Conservation (phyloP, 192 early-diverging fungal species). For the Phlyctochytrium bullatum region DNA sequence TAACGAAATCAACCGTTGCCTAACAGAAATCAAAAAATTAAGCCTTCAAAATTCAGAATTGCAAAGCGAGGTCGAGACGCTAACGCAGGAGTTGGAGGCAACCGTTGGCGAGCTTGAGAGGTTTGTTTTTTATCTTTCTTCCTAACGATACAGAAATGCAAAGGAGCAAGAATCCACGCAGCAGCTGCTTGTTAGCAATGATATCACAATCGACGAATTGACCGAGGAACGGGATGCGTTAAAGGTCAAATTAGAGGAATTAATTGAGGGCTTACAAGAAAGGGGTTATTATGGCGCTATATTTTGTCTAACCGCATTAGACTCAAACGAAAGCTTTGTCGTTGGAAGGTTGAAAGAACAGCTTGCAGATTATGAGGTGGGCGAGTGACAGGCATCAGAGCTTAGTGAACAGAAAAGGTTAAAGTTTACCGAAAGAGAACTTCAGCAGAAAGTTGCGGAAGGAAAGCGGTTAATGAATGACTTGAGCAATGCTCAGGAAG, state of each 20-base stretch:
- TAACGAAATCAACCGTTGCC: constrained; percentile 40
- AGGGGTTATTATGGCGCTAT: background rate
- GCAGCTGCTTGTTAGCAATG: constrained; percentile 25
- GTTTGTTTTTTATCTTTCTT: constrained; percentile 22
- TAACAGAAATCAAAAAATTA: constrained; percentile 44
- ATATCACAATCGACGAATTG: constrained; percentile 39
- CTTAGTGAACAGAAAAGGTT: too few relatives aligned
- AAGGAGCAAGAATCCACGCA: constrained; percentile 32
- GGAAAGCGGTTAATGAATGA: too few relatives aligned
- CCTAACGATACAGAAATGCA: constrained; percentile 31
- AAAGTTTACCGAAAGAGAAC: too few relatives aligned
- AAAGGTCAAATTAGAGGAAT: constrained; percentile 41
- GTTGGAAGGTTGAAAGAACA: too few relatives aligned
- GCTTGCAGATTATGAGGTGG: too few relatives aligned
- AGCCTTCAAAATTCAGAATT: constrained; percentile 40
- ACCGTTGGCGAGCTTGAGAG: constrained; percentile 50
- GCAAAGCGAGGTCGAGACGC: constrained; percentile 35
- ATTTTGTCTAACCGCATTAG: too few relatives aligned
- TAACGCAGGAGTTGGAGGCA: constrained; percentile 50
- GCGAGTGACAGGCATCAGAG: too few relatives aligned
- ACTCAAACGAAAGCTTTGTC: too few relatives aligned
- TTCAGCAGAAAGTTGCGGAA: too few relatives aligned
- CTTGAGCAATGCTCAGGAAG: constrained; percentile 13
- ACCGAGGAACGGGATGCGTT: constrained; percentile 43
- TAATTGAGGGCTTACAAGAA: constrained; percentile 30